phyloP scores from a whole-genome alignment of 2,329 filamentous ascomycete genomes.

The Fusarium sp. region DNA sequence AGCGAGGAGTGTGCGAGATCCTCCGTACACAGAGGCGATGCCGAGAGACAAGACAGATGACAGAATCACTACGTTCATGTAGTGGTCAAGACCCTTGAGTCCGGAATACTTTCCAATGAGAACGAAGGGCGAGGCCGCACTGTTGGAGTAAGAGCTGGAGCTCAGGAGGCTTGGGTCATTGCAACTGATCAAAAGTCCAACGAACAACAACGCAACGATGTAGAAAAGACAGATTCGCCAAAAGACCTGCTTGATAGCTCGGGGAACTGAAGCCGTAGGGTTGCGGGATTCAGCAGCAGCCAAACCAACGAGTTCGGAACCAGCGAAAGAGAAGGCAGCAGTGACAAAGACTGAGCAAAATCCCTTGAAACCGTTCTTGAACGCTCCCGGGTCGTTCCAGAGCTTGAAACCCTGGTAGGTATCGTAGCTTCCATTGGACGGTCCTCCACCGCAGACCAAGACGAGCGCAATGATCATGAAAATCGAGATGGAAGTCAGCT shows the following conservation, averaged over 20 bases:
- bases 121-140: conserved; percentile 62
- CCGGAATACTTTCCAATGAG: conserved; percentile 63
- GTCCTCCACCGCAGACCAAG: conserved; percentile 69
- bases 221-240: conserved; percentile 66
- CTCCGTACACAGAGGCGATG: conserved; percentile 67
- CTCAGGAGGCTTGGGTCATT: conserved; percentile 60
- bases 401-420: conserved; percentile 58
- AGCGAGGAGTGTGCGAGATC: conserved; percentile 67
- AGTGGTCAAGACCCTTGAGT: conserved; percentile 62
- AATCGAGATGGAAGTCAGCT: conserved; percentile 68
- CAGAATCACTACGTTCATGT: conserved; percentile 68
- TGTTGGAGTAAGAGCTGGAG: conserved; percentile 35
- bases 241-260: conserved; percentile 82
- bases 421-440: conserved; percentile 59
- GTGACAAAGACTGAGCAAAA: conserved; percentile 78
- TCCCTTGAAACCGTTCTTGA: conserved; percentile 79
- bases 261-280: conserved; percentile 78
- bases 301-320: conserved; percentile 77
- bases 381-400: conserved; percentile 60
- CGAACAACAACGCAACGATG: conserved; percentile 62
- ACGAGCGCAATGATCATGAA: conserved; percentile 74
- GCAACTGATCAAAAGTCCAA: conserved; percentile 61
- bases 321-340: conserved; percentile 76
- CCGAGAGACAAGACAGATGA: conserved; percentile 68
- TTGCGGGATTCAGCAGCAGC: conserved; percentile 77